Base-by-base conservation (phyloP, 108 stramenopile genomes). In the Hondaea fermentalgiana region DNA sequence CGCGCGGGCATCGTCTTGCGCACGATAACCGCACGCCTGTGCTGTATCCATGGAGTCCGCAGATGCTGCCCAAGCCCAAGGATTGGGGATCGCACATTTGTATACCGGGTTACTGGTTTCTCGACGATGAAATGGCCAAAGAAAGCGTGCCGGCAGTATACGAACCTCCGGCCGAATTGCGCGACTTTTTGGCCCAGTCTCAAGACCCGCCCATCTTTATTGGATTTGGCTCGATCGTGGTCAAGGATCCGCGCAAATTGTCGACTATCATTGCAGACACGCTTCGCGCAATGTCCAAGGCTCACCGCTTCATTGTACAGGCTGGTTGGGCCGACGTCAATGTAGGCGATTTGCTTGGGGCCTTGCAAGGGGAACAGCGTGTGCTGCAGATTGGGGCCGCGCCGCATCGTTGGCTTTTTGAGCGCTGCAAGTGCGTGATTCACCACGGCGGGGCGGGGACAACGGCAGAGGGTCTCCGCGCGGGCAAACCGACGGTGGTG, bases 391-490 rank as follows among this genome's bases (percentile, higher is more conserved):
- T 89, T 23, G 25, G 45, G 25, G 76, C 87, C 1, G 89, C 23
- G 42, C 93, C 95, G 42, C 96, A 96, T 88, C 95, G 95, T 90
- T 96, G 95, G 95, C 87, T 96, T n/a, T 91, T 96, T 47, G 93
- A 94, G 42, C 94, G 91, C 57, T 93, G 92, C 58, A 92, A 92
- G 88, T 95, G 92, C 42, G 95, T 96, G 69, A 91, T 95, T 57
- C 96, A 96, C 91, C 96, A 96, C 91, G 96, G 96, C 35, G 96
- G 96, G 42, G 96, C 96, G 8, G 96, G 96, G 45, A 96, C 96
- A 44, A 94, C 95, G 4, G 95, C 95, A 5, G 95, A 94, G 4
- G 95, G 95, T 12, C 88, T 96, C n/a, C 91, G 95, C 14, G 92
- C 93, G 87, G 94, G 94, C 14, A 88, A 94, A n/a, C 95, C 96